A percentile compares a stretch with the other conserved stretches of the same genome.
These are phyloP conservation scores for Aspergillus fructus DNA, from an alignment of 2,329 filamentous ascomycete genomes.

Conservation along the genomic window DNA sequence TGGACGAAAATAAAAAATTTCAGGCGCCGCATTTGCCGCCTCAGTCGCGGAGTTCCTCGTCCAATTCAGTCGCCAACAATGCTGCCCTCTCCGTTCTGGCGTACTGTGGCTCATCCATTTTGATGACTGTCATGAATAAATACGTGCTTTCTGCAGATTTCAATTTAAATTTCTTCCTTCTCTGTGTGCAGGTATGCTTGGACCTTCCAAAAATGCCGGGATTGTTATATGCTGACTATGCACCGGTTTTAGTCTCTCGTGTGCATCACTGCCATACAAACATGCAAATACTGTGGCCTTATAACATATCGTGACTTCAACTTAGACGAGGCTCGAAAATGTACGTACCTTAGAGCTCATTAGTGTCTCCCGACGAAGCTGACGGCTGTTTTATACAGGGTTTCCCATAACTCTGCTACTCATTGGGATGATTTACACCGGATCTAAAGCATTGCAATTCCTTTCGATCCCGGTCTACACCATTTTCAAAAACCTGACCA, in stretches of 20 bases:
- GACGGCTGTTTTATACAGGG: conserved; percentile 56
- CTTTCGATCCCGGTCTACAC: conserved; percentile 98
- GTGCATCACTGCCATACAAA: conserved; percentile 79
- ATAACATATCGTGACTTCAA: conserved; percentile 87
- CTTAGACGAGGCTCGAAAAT: conserved; percentile 84
- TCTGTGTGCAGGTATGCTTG: conserved; percentile 78
- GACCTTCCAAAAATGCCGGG: background rate
- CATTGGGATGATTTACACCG: conserved; percentile 98
- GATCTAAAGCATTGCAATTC: conserved; percentile 91
- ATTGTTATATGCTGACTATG: conserved; percentile 2
- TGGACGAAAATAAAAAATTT: conserved; percentile 52
- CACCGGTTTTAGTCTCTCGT: conserved; percentile 69
- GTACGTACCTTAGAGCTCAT: conserved; percentile 52
- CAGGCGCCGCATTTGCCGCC: conserved; percentile 41
- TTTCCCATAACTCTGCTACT: conserved; percentile 94
- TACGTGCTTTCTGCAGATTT: conserved; percentile 89
- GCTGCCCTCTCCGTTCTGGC: conserved; percentile 77
- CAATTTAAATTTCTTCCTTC: conserved; percentile 95
- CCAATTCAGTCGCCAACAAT: conserved; percentile 65
- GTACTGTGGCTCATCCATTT: conserved; percentile 94
- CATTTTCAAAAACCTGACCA: conserved; percentile 99
- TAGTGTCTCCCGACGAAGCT: background rate
- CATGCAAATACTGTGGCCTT: conserved; percentile 75
- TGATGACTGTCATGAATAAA: conserved; percentile 99
- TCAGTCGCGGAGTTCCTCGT: conserved; percentile 33